These are phyloP conservation scores for Pseudocohnilembus persalinus DNA, from an alignment of 169 alveolate genomes.

Conservation along the genomic window DNA sequence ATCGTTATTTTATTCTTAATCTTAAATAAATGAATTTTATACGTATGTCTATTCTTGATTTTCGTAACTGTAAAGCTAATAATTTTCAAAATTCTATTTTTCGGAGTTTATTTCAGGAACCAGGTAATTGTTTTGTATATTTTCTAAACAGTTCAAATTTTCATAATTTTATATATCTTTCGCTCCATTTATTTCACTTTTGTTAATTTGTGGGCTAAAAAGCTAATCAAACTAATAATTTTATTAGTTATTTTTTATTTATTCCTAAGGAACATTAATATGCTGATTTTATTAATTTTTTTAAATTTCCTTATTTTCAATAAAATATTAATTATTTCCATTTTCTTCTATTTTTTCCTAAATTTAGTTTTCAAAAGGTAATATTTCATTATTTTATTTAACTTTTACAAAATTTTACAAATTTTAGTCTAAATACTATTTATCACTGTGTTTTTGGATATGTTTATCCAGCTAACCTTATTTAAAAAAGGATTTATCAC, in stretches of 20 bases:
- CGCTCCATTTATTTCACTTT: no score
- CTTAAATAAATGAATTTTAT: no score
- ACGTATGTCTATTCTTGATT: no score
- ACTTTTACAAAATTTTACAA: background rate
- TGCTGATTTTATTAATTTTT: background rate
- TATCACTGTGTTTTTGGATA: slow-evolving; percentile 2
- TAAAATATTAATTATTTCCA: background rate
- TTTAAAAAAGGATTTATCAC: slow-evolving; percentile 20
- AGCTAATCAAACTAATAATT: no score
- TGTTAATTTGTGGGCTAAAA: no score
- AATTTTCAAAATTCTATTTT: no score
- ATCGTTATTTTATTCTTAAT: no score
- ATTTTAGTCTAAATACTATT: slow-evolving; percentile 1
- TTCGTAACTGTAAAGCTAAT: no score
- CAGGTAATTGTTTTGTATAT: no score
- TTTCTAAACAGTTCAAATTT: no score
- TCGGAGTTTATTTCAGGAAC: no score
- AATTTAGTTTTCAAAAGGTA: background rate
- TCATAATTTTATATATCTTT: no score
- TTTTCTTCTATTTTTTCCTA: background rate
- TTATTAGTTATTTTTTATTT: background rate
- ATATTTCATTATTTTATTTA: background rate
- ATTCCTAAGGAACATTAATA: background rate
- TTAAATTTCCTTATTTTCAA: background rate
- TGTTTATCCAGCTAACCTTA: slow-evolving; percentile 7